Conservation (phyloP, 2,329 filamentous ascomycete genomes). For the Stemphylium lycopersici region DNA sequence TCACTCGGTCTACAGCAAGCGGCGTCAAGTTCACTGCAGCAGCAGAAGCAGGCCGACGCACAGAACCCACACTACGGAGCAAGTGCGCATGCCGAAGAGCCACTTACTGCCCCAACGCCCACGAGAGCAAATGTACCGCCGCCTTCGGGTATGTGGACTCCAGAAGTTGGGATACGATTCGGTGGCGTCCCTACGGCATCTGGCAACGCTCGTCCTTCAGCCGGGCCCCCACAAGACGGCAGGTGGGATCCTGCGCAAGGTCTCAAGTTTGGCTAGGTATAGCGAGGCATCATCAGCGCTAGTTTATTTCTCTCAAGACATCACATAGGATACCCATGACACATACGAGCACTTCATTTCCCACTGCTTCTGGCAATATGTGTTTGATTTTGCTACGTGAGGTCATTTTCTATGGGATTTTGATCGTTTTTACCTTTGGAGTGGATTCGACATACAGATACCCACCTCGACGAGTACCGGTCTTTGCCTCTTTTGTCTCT, state of each 20-base stretch:
- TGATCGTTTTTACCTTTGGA: background rate
- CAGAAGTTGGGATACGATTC: conserved; percentile 82
- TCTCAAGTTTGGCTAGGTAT: conserved; percentile 46
- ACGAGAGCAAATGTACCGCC: conserved; percentile 47
- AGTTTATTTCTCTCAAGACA: background rate
- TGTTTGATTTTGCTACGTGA: background rate
- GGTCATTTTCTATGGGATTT: background rate
- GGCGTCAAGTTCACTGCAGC: conserved; percentile 50
- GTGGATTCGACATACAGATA: too few relatives aligned
- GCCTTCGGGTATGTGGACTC: conserved; percentile 72
- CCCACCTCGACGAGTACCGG: too few relatives aligned
- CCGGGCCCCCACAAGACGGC: conserved; percentile 44
- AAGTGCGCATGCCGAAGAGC: conserved; percentile 55
- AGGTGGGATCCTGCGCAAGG: conserved; percentile 50
- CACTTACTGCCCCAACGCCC: conserved; percentile 58
- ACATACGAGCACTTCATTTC: background rate
- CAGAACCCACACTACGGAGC: conserved; percentile 65
- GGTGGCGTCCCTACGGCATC: conserved; percentile 52
- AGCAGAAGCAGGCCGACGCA: conserved; percentile 56
- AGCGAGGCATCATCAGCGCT: background rate
- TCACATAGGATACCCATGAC: conserved; percentile 6
- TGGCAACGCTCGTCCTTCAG: conserved; percentile 39
- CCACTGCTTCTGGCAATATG: background rate
- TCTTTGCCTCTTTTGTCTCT: too few relatives aligned
- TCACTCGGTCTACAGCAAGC: conserved; percentile 59